A percentile compares a stretch with the other conserved stretches of the same genome.
These are phyloP conservation scores for Emmonsiellopsis sp. DNA, from an alignment of 2,329 filamentous ascomycete species.

Conservation along the genomic window DNA sequence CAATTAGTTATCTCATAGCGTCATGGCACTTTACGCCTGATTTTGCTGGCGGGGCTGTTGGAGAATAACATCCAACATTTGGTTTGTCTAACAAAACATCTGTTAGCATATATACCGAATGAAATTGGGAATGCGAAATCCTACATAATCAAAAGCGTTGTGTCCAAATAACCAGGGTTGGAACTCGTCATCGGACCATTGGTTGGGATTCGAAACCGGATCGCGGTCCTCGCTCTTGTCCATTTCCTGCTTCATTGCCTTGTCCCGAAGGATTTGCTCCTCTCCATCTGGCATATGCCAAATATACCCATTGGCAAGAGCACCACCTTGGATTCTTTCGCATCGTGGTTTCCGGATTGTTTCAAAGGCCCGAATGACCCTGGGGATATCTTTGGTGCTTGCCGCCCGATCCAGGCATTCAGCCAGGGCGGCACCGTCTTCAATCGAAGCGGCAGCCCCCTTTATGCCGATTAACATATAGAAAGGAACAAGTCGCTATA, in stretches of 20 bases:
- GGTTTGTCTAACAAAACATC: too few species aligned
- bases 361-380: conserved; percentile 1
- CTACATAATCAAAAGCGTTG: conserved; percentile 3
- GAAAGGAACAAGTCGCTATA: not conserved
- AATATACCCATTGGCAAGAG: conserved; percentile 1
- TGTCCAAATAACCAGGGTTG: conserved; percentile 3
- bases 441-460: conserved; percentile 33
- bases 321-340: conserved; percentile 2
- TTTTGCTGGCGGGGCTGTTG: too few species aligned
- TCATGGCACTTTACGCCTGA: too few species aligned
- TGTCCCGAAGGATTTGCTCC: not conserved
- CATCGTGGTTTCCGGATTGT: conserved; percentile 2
- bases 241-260: not conserved
- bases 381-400: not conserved
- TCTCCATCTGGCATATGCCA: conserved; percentile 1
- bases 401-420: conserved; percentile 4
- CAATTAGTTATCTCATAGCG: too few species aligned
- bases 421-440: conserved; percentile 31
- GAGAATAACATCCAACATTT: too few species aligned
- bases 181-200: conserved; percentile 1
- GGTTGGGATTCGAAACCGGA: not conserved
- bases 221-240: not conserved
- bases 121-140: too few species aligned
- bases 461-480: not conserved
- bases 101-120: too few species aligned